A percentile compares a stretch with the other conserved stretches of the same genome.
Evolutionary conservation across 441 rosid genomes (phyloP).

Genomic region (Rhodomyrtus psidioides): DNA sequence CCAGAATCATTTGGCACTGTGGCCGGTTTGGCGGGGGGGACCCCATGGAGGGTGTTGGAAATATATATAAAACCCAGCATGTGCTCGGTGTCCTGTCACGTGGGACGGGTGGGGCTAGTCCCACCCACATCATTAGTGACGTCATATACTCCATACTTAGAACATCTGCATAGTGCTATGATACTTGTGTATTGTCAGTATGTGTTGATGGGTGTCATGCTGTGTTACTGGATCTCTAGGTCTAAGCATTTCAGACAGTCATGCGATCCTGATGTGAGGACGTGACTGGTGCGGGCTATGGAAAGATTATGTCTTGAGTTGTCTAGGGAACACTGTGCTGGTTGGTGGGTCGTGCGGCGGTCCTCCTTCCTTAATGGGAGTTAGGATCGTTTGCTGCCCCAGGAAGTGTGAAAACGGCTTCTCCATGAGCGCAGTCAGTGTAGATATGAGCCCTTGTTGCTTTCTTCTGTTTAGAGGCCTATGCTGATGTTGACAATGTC

Average conservation of each 20-base stretch:
- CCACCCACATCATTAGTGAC: neutral
- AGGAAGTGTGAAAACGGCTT: neutral
- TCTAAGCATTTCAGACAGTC: neutral
- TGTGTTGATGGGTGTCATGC: neutral
- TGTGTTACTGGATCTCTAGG: neutral
- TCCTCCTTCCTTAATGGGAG: neutral
- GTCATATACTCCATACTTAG: neutral
- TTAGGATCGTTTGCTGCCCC: neutral
- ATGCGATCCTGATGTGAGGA: neutral
- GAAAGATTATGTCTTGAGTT: neutral
- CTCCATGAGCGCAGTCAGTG: neutral
- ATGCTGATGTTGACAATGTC: neutral
- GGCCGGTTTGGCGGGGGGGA: neutral
- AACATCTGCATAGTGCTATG: neutral
- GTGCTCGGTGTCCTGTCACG: neutral
- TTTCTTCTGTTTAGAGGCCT: neutral
- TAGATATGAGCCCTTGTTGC: neutral
- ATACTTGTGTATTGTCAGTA: neutral
- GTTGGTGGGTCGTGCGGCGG: neutral
- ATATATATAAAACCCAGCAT: neutral
- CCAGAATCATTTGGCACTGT: neutral
- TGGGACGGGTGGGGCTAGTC: neutral
- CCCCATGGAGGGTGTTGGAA: neutral
- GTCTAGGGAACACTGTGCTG: neutral
- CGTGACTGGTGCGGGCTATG: neutral